Percentiles rank a stretch among this genome's conserved stretches.
These are phyloP conservation scores for Trichophaea hybrida DNA, from an alignment of 2,329 filamentous ascomycete species.

Conservation along the genomic window DNA sequence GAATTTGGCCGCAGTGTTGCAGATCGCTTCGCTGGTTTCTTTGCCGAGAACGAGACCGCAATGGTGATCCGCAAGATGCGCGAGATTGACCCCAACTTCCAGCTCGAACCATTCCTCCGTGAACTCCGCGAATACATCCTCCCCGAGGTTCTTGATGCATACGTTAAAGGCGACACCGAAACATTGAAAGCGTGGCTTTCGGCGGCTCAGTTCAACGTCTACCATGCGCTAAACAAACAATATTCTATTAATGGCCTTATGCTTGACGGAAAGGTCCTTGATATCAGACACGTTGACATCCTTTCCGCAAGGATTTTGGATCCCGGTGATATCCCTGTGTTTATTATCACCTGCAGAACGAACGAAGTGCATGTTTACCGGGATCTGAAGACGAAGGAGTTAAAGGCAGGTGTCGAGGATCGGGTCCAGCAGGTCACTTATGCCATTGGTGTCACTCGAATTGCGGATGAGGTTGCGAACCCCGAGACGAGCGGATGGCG, in stretches of 20 bases:
- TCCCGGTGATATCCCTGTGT: conserved; percentile 79
- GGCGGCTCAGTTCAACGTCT: conserved; percentile 90
- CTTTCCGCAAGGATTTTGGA: conserved; percentile 66
- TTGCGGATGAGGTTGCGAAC: conserved; percentile 92
- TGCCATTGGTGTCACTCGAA: conserved; percentile 85
- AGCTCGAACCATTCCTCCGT: conserved; percentile 83
- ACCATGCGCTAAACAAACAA: conserved; percentile 91
- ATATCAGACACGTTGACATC: conserved; percentile 89
- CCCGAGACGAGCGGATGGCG: conserved; percentile 94
- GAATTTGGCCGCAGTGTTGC: conserved; percentile 87
- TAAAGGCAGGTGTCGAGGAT: conserved; percentile 96
- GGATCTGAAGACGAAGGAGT: conserved; percentile 74
- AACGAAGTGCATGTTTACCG: conserved; percentile 97
- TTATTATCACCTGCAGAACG: conserved; percentile 90
- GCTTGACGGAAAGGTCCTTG: conserved; percentile 85
- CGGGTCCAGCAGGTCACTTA: conserved; percentile 97
- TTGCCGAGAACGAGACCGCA: conserved; percentile 95
- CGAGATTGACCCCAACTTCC: conserved; percentile 86
- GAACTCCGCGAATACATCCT: conserved; percentile 97
- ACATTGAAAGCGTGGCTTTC: conserved; percentile 90
- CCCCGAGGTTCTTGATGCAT: conserved; percentile 91
- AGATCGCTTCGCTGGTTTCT: conserved; percentile 85
- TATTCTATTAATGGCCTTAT: conserved; percentile 87
- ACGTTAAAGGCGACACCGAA: conserved; percentile 88
- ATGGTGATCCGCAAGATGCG: conserved; percentile 97